Evolutionary conservation across 371 early-diverging fungal species (phyloP).

Genomic region (Rozella allomycis): DNA sequence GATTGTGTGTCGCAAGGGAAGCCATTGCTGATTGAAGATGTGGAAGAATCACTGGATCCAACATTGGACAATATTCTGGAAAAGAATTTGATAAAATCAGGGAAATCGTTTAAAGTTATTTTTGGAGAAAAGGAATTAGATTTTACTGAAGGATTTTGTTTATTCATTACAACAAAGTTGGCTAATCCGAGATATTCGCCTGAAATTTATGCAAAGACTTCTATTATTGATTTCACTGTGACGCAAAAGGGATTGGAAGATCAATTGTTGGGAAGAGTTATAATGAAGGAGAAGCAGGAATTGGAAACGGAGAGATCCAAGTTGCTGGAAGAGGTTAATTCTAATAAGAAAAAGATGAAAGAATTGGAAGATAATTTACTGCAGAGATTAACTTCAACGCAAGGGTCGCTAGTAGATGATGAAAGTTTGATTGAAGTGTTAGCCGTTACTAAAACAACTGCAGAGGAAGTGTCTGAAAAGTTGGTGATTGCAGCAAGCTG

Average conservation of each 20-base stretch:
- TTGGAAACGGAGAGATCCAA: slow-evolving; percentile 35
- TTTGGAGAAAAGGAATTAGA: slow-evolving; percentile 40
- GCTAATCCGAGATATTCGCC: slow-evolving; percentile 38
- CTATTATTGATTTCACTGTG: slow-evolving; percentile 37
- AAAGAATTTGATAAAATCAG: slow-evolving; percentile 32
- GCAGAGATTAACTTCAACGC: slow-evolving; percentile 28
- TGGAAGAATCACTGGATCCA: slow-evolving; percentile 32
- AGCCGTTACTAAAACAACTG: slow-evolving; percentile 30
- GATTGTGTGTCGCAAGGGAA: slow-evolving; percentile 28
- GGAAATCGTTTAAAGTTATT: slow-evolving; percentile 25
- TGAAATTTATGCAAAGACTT: slow-evolving; percentile 34
- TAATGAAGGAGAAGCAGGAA: slow-evolving; percentile 37
- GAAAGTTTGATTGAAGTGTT: slow-evolving; percentile 37
- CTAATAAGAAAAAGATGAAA: slow-evolving; percentile 37
- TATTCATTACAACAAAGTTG: slow-evolving; percentile 35
- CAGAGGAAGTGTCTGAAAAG: slow-evolving; percentile 38
- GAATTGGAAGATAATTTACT: slow-evolving; percentile 38
- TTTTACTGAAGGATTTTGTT: slow-evolving; percentile 23
- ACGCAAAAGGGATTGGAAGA: slow-evolving; percentile 35
- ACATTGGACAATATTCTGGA: slow-evolving; percentile 36
- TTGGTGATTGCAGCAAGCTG: slow-evolving; percentile 31
- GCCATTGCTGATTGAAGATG: slow-evolving; percentile 36
- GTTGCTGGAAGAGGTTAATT: slow-evolving; percentile 32
- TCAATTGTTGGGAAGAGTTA: slow-evolving; percentile 36
- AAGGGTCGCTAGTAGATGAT: slow-evolving; percentile 37